Base-by-base conservation (phyloP, 2,329 filamentous ascomycete species). In the Graphilbum fragrans region DNA sequence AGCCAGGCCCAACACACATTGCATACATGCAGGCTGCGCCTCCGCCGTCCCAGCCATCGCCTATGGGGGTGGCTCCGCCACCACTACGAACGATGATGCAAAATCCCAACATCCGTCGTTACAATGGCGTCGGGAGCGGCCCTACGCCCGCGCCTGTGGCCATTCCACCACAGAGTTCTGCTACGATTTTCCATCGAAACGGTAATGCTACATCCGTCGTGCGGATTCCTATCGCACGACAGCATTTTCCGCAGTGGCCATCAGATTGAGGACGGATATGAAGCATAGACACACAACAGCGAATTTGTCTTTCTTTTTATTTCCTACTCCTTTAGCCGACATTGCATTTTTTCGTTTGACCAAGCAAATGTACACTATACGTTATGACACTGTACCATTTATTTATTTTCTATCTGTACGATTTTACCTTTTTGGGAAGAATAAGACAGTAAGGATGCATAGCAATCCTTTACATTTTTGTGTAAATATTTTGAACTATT, bases 201-300 rank as follows among this genome's bases (percentile, higher is more conserved):
- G 42, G 42, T 16, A 27, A 40, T 14, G 37, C 39, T 2, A 47
- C 42, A 31, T 41, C 40, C n/a, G 45, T 37, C 16, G 35, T 47
- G 39, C 45, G 45, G 12, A 41, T 47, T 8, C 45, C 45, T 9
- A 47, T 47, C n/a, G 21, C 45, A 19, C 41, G 41, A 27, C 35
- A 42, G 37, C 39, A 23, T 17, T 9, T 16, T 5, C 29, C 29
- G 29, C 29, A 31, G 14, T 31, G 29, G 29, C 29, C 11, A 5
- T 31, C 29, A 31, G 29, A 7, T 16, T 7, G 5, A 16, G 29
- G 6, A 10, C 7, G 5, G n/a, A 32, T 32, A 32, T 32, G 9
- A 10, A 6, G 31, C 16, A 32, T 27, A 12, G 12, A n/a, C n/a
- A n/a, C n/a, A n/a, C n/a, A 12, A 27, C 25, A 27, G 8, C 12